These are phyloP conservation scores for Pleurotus cornucopiae DNA, from an alignment of 768 basidiomycete species.

Conservation along the genomic window DNA sequence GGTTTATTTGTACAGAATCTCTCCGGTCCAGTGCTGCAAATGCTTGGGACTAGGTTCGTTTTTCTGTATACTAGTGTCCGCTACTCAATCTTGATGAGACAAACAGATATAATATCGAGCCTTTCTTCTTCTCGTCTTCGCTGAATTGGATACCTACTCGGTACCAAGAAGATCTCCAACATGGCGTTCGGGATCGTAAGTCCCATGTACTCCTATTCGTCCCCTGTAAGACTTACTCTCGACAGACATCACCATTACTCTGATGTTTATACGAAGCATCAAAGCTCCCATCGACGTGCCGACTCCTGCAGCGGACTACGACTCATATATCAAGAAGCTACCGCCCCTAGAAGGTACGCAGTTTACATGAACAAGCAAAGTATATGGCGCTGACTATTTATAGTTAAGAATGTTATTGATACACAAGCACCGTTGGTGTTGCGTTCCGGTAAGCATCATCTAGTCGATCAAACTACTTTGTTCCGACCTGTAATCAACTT, in stretches of 20 bases:
- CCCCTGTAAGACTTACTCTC: no score
- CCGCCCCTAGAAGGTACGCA: not conserved
- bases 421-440: slow-evolving; percentile 34
- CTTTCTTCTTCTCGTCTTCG: slow-evolving; percentile 63
- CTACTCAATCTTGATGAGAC: not conserved
- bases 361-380: no score
- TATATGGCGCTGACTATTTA: no score
- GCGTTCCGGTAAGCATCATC: slow-evolving; percentile 22
- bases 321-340: not conserved
- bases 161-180: slow-evolving; percentile 41
- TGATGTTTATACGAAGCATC: slow-evolving; percentile 22
- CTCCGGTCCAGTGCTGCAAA: slow-evolving; percentile 46
- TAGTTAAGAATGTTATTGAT: slow-evolving; percentile 26
- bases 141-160: slow-evolving; percentile 58
- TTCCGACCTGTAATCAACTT: not conserved
- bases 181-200: slow-evolving; percentile 32
- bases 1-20: slow-evolving; percentile 49
- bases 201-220: not conserved
- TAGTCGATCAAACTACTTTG: not conserved
- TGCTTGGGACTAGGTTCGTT: slow-evolving; percentile 44
- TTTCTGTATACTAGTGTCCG: not conserved
- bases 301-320: not conserved
- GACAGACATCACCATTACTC: slow-evolving; percentile 39
- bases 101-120: slow-evolving; percentile 47
- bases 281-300: not conserved